Conservation (phyloP, 1,139 yeast genomes). For the Suhomyces bolitotheri region DNA sequence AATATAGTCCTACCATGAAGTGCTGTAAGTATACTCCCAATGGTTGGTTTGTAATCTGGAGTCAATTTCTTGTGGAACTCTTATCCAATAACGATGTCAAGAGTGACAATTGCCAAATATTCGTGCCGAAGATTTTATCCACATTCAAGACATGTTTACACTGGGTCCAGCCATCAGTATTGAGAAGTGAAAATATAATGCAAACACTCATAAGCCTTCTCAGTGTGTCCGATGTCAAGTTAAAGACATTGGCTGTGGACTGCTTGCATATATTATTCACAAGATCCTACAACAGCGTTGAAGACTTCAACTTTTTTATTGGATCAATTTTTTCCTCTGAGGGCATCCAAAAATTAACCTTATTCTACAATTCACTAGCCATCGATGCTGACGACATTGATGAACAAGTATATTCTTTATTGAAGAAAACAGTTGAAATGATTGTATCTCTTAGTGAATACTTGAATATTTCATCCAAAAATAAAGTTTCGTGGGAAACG, state of each 20-base stretch:
- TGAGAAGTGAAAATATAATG: slow-evolving; percentile 67
- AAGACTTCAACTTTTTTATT: slow-evolving; percentile 76
- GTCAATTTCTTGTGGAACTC: slow-evolving; percentile 59
- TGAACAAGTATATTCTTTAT: slow-evolving; percentile 72
- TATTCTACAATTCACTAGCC: slow-evolving; percentile 61
- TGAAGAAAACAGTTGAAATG: slow-evolving; percentile 92
- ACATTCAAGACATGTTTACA: slow-evolving; percentile 87
- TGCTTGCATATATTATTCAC: slow-evolving; percentile 88
- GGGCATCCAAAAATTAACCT: slow-evolving; percentile 66
- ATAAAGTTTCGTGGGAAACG: slow-evolving; percentile 46
- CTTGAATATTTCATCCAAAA: slow-evolving; percentile 48
- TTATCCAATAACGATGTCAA: slow-evolving; percentile 34
- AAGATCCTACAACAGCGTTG: slow-evolving; percentile 65
- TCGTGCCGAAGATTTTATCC: slow-evolving; percentile 70
- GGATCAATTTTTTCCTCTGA: slow-evolving; percentile 75
- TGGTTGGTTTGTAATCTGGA: slow-evolving; percentile 91
- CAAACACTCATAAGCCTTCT: slow-evolving; percentile 64
- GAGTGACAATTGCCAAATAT: slow-evolving; percentile 41
- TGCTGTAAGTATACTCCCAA: slow-evolving; percentile 64
- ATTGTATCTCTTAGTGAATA: slow-evolving; percentile 85
- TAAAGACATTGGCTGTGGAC: slow-evolving; percentile 84
- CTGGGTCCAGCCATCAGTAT: slow-evolving; percentile 82
- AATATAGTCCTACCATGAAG: slow-evolving; percentile 63
- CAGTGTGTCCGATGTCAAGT: slow-evolving; percentile 57
- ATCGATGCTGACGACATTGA: slow-evolving; percentile 78